phyloP scores from a whole-genome alignment of 768 basidiomycete species.

The Rhodosporidiobolus sp. region DNA sequence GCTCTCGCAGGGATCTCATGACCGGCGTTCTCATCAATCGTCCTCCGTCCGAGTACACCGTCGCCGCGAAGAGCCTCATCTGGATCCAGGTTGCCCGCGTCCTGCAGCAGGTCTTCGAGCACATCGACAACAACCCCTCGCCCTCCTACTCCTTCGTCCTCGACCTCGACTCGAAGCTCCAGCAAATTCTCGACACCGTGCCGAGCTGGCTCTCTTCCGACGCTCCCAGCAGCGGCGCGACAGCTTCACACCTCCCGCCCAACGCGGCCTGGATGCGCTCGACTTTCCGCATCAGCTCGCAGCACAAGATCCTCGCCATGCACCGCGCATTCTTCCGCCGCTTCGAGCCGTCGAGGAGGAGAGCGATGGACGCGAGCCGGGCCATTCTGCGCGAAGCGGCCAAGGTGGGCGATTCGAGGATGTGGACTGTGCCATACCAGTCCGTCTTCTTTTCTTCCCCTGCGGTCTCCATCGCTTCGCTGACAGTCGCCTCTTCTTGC shows the following conservation, averaged over 20 bases:
- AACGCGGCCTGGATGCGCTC: slow-evolving; percentile 12
- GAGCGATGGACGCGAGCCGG: slow-evolving; percentile 7
- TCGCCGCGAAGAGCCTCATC: slow-evolving; percentile 1
- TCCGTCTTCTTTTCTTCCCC: slow-evolving; percentile 46
- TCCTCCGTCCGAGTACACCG: slow-evolving; percentile 13
- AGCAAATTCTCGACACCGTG: not conserved
- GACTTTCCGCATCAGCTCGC: slow-evolving; percentile 6
- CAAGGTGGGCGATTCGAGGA: not conserved
- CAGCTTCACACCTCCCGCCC: slow-evolving; percentile 2
- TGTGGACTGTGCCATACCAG: slow-evolving; percentile 52
- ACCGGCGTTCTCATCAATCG: slow-evolving; percentile 14
- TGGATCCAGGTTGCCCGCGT: slow-evolving; percentile 23
- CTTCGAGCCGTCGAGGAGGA: slow-evolving; percentile 12
- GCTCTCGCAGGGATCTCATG: slow-evolving; percentile 13
- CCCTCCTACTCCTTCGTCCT: slow-evolving; percentile 9
- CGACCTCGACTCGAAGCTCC: not conserved
- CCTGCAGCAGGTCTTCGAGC: slow-evolving; percentile 18
- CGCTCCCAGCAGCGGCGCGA: not conserved
- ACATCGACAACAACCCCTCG: slow-evolving; percentile 17
- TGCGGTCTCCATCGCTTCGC: not conserved
- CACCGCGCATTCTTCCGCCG: slow-evolving; percentile 13
- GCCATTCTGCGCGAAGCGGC: slow-evolving; percentile 7
- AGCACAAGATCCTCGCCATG: slow-evolving; percentile 15
- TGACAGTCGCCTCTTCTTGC: not conserved
- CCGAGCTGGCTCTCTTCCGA: not conserved